Evolutionary conservation across 176 grass and related monocot species (phyloP).

Genomic region (Musa acuminata): DNA sequence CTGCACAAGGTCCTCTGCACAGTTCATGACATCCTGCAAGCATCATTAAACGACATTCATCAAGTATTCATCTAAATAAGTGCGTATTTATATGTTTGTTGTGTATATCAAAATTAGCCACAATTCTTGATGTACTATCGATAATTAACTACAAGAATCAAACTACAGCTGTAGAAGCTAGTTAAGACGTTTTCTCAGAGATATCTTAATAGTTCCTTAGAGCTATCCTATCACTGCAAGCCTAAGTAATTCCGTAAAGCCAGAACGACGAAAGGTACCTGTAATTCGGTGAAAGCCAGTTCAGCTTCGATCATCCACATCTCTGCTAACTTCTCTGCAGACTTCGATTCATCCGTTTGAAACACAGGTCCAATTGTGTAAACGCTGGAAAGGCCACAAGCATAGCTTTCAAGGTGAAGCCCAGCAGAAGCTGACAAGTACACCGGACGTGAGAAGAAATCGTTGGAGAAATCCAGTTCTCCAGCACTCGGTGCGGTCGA

Average conservation of each 20-base stretch:
- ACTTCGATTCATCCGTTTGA: slow-evolving; percentile 24
- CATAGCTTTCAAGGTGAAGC: slow-evolving; percentile 54
- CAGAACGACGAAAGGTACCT: not conserved
- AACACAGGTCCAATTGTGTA: slow-evolving; percentile 47
- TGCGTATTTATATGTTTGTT: too few species aligned
- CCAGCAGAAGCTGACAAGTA: slow-evolving; percentile 26
- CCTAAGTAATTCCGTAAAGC: not conserved
- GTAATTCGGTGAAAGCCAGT: slow-evolving; percentile 33
- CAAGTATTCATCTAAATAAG: not conserved
- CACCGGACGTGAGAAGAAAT: slow-evolving; percentile 32
- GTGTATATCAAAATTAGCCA: too few species aligned
- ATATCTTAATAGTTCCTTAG: too few species aligned
- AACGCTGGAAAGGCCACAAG: slow-evolving; percentile 45
- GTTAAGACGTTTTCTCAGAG: too few species aligned
- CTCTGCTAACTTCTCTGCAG: slow-evolving; percentile 27
- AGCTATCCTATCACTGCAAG: too few species aligned
- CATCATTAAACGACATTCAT: not conserved
- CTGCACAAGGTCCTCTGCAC: slow-evolving; percentile 44
- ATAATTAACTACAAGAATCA: too few species aligned
- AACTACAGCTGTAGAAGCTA: too few species aligned
- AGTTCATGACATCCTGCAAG: slow-evolving; percentile 47
- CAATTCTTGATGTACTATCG: too few species aligned
- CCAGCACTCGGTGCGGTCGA: slow-evolving; percentile 1
- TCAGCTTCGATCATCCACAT: slow-evolving; percentile 42
- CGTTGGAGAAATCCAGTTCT: slow-evolving; percentile 18